Evolutionary conservation across 1,139 yeast species (phyloP).

Genomic region (Protomyces inundatus): DNA sequence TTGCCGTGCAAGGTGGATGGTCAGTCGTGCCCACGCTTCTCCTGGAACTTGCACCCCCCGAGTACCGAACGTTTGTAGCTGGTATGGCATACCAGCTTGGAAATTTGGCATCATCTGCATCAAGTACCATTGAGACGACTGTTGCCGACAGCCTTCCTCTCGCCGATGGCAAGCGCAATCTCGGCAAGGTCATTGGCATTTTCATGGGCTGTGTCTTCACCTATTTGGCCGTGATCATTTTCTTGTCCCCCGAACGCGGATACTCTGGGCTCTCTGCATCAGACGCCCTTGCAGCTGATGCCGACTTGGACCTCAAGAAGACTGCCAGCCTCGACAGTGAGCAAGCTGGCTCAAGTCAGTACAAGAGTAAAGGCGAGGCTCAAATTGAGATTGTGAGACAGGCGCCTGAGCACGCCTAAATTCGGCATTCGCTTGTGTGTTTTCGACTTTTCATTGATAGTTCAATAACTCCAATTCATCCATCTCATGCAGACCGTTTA

Average conservation of each 20-base stretch:
- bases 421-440: too few species aligned
- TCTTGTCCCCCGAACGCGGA: constrained; percentile 64
- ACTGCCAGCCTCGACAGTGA: neutral
- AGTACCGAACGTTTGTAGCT: constrained; percentile 61
- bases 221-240: constrained; percentile 52
- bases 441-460: too few species aligned
- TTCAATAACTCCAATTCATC: too few species aligned
- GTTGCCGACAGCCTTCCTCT: constrained; percentile 48
- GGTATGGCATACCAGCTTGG: constrained; percentile 81
- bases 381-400: too few species aligned
- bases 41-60: constrained; percentile 67
- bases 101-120: constrained; percentile 75
- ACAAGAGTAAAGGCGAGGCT: too few species aligned
- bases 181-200: constrained; percentile 71
- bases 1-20: constrained; percentile 84
- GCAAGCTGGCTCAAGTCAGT: too few species aligned
- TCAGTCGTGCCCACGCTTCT: constrained; percentile 77
- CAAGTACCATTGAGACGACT: constrained; percentile 74
- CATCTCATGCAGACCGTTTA: too few species aligned
- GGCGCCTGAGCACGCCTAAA: too few species aligned
- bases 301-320: neutral
- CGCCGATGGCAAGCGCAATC: constrained; percentile 38
- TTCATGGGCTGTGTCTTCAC: constrained; percentile 75
- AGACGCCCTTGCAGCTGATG: constrained; percentile 1
- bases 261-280: neutral